Evolutionary conservation across 805 yeast species (phyloP), one percentile per base, ranked within the genome.

Genomic region (Lipomyces kockii): DNA sequence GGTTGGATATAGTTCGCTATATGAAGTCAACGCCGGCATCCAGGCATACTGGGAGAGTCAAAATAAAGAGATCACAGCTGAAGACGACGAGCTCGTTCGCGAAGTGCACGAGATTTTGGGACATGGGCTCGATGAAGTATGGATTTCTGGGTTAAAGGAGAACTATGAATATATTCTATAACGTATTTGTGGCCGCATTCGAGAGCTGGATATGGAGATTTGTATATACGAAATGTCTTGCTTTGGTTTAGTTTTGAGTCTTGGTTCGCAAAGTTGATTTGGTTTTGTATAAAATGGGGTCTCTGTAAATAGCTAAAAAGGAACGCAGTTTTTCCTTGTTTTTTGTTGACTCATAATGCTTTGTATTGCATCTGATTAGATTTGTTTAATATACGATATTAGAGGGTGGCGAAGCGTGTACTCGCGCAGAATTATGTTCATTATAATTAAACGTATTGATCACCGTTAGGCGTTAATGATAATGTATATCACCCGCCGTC

Each of bases 1-100:
- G 2, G 79, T 93, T 58, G 98, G 98, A 1, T 87, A 90, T 34
- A 86, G 93, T 56, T 84, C 79, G 34, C 75, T 88, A 2, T 77
- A 75, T 3, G 97, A 93, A 75, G 82, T 93, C 64, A 77, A 85
- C 20, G 80, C 79, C 53, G 97, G 97, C 0, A 77, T 89, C 14
- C 74, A 75, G 0, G 87, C 86, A 71, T 89, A 85, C 75, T 82
- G 86, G 81, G 74, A 74, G 14, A 86, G 87, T 12, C 74, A 79
- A 29, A 74, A 79, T 20, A 74, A 78, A 6, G 73, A 76, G 3
- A 62, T 80, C 11, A 80, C 81, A 39, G 76, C 72, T 12, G 61
- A 68, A 2, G 96, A 90, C 72, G 79, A 75, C 11, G 66, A 67
- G 5, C 73, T 85, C 25, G 82, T 85, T 39, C 74, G 75, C 7